Conservation (phyloP, 495 filamentous ascomycete genomes). For the Mytilinidion resinicola region DNA sequence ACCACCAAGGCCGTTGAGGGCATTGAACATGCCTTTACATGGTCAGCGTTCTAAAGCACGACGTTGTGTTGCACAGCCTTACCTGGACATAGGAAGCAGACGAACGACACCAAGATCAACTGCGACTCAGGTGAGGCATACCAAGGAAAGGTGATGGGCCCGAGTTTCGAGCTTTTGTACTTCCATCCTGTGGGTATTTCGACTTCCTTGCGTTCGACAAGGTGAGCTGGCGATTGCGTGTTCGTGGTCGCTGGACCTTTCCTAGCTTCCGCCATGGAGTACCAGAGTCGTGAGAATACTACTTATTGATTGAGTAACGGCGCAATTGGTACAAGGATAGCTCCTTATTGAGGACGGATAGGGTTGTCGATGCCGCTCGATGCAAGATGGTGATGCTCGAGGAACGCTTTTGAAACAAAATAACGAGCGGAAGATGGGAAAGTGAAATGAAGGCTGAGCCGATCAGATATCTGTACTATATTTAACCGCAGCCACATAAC, state of each 20-base stretch:
- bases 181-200: conserved; percentile 36
- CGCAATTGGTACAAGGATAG: no score
- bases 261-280: conserved; percentile 19
- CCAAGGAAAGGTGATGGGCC: conserved; percentile 52
- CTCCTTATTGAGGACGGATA: not conserved
- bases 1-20: conserved; percentile 46
- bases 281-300: not conserved
- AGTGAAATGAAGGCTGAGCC: not conserved
- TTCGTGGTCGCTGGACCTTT: conserved; percentile 11
- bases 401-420: conserved; percentile 1
- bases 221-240: no score
- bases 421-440: conserved; percentile 3
- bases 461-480: not conserved
- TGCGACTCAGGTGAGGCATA: conserved; percentile 71
- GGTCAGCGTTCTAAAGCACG: conserved; percentile 1
- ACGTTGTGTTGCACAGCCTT: conserved; percentile 5
- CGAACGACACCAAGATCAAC: conserved; percentile 66
- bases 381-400: not conserved
- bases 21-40: conserved; percentile 44
- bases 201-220: conserved; percentile 5
- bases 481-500: not conserved
- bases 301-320: no score
- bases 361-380: not conserved
- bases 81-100: conserved; percentile 76
- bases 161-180: conserved; percentile 45